Conservation (phyloP, 2,329 filamentous ascomycete genomes). For the Hansfordia pulvinata region DNA sequence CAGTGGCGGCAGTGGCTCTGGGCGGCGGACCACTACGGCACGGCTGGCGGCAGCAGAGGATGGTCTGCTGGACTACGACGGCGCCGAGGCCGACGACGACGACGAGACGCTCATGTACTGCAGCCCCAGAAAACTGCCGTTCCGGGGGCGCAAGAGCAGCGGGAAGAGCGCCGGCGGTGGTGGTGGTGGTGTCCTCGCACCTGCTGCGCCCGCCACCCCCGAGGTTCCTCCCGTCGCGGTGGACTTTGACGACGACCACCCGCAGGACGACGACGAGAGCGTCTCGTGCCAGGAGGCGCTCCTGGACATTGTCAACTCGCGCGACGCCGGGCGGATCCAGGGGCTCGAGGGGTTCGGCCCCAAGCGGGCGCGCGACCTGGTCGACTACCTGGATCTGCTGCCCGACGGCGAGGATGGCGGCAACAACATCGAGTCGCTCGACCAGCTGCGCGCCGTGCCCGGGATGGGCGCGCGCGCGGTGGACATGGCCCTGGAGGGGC, state of each 20-base stretch:
- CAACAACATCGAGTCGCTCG: conserved; percentile 29
- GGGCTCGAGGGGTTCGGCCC: conserved; percentile 56
- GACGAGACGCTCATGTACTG: conserved; percentile 9
- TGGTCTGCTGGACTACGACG: conserved; percentile 23
- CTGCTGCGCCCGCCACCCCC: background rate
- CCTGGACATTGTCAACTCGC: conserved; percentile 60
- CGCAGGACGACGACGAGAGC: too few species aligned
- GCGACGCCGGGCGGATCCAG: conserved; percentile 51
- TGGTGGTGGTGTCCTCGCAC: too few species aligned
- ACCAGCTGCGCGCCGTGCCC: conserved; percentile 37
- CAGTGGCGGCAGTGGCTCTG: conserved; percentile 1
- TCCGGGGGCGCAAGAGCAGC: too few species aligned
- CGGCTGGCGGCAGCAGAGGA: conserved; percentile 25
- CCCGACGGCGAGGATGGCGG: conserved; percentile 23
- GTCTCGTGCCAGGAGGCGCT: conserved; percentile 31
- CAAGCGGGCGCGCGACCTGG: conserved; percentile 53
- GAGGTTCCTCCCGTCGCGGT: conserved; percentile 2
- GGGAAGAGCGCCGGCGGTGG: too few species aligned
- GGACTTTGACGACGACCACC: too few species aligned
- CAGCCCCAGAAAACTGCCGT: too few species aligned
- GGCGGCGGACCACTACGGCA: conserved; percentile 4
- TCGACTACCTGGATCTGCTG: conserved; percentile 37
- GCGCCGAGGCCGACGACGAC: conserved; percentile 24
- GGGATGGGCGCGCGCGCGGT: conserved; percentile 43
- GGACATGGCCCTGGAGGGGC: conserved; percentile 39